A percentile compares a stretch with the other conserved stretches of the same genome.
Conservation (phyloP, 192 early-diverging fungal species). For the Cetraspora pellucida region DNA sequence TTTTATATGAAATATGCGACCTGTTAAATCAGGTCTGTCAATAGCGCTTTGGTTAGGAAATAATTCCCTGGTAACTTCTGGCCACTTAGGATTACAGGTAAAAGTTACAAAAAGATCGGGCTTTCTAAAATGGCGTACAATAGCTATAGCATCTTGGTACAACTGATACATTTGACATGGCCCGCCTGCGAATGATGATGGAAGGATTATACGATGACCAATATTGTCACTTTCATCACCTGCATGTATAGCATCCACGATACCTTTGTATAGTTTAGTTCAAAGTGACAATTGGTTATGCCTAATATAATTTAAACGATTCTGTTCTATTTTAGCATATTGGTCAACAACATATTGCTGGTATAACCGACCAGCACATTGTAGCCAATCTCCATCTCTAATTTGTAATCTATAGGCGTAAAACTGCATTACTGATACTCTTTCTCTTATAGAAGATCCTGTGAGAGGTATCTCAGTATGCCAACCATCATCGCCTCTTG, state of each 20-base stretch:
- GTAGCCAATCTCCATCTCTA: slow-evolving; percentile 23
- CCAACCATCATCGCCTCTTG: slow-evolving; percentile 36
- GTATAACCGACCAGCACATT: slow-evolving; percentile 29
- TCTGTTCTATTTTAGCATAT: slow-evolving; percentile 38
- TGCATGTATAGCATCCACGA: slow-evolving; percentile 21
- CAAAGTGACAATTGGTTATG: slow-evolving; percentile 15
- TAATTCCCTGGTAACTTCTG: slow-evolving; percentile 29
- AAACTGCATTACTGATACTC: background rate
- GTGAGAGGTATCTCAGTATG: background rate
- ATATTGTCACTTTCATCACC: background rate
- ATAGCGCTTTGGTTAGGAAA: slow-evolving; percentile 13
- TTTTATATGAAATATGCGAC: slow-evolving; percentile 35
- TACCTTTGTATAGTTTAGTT: slow-evolving; percentile 12
- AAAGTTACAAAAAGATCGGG: slow-evolving; percentile 50
- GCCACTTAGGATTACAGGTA: slow-evolving; percentile 38
- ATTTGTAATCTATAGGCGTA: slow-evolving; percentile 37
- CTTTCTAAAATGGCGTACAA: slow-evolving; percentile 36
- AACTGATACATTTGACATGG: slow-evolving; percentile 37
- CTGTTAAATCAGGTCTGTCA: slow-evolving; percentile 37
- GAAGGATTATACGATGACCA: slow-evolving; percentile 34
- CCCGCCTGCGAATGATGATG: slow-evolving; percentile 35
- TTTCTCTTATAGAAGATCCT: background rate
- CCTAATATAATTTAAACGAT: slow-evolving; percentile 22
- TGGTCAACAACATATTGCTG: slow-evolving; percentile 39
- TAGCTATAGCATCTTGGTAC: slow-evolving; percentile 37